These are phyloP conservation scores for Verticillium klebahnii DNA, from an alignment of 2,329 filamentous ascomycete species.

Conservation along the genomic window DNA sequence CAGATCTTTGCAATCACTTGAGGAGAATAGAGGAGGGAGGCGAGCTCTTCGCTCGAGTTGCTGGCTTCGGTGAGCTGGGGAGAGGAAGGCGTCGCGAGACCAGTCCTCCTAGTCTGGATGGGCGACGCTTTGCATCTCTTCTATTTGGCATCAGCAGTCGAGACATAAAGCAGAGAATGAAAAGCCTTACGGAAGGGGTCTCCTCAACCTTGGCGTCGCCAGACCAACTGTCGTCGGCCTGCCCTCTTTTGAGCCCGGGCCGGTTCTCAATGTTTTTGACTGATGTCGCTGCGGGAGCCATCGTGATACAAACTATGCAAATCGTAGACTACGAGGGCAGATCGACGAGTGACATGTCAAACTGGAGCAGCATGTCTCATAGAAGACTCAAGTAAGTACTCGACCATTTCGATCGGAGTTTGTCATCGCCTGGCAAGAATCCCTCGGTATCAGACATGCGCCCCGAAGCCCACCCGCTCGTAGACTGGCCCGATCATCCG, in stretches of 20 bases:
- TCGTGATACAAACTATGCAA: background rate
- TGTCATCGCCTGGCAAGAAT: background rate
- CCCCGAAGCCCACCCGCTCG: background rate
- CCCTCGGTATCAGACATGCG: background rate
- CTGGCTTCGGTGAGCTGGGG: background rate
- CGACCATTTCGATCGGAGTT: background rate
- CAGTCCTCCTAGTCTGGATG: background rate
- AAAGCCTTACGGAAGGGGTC: background rate
- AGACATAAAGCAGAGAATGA: too few relatives aligned
- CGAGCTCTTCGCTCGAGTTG: background rate
- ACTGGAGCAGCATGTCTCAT: background rate
- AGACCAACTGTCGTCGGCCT: background rate
- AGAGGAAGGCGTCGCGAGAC: background rate
- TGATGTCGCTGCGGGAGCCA: background rate
- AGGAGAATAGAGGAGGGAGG: constrained; percentile 4
- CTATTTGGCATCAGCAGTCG: background rate
- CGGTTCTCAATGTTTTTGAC: background rate
- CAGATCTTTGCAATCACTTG: constrained; percentile 7
- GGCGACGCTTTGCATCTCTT: background rate
- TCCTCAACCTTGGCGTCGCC: background rate
- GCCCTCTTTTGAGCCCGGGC: background rate
- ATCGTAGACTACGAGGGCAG: background rate
- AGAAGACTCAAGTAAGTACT: background rate
- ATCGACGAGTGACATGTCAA: background rate
- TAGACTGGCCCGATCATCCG: background rate